Base-by-base conservation (phyloP, 2,329 filamentous ascomycete species). In the Sarocladium kiliense region DNA sequence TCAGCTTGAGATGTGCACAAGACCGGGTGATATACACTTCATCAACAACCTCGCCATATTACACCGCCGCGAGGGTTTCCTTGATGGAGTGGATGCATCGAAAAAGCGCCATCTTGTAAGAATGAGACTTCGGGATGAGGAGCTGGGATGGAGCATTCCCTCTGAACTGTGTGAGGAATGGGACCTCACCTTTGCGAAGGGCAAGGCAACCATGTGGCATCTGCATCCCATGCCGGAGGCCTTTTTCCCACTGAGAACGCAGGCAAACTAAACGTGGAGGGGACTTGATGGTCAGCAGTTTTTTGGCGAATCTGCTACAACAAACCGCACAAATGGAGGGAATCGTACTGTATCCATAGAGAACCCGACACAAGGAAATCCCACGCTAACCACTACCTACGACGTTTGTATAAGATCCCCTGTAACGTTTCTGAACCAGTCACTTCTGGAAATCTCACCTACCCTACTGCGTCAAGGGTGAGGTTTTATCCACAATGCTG, bases 31-130 rank as follows among this genome's bases (percentile, higher is more conserved):
- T 61, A 78, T 86, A 59, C 80, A 84, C 62, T 84, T 85, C 68
- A 79, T 86, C 70, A 86, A 86, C 73, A 86, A 86, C 67, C 71
- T 85, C 50, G 74, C 79, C 9, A 65, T 86, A 18, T 70, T 86
- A 34, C 83, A 86, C 64, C 76, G 81, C 26, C 79, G 83, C 10
- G 80, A 84, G 59, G 77, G 76, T 21, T 85, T 85, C 58, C 68
- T 76, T 56, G 72, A 84, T 57, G 79, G 79, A n/a, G 65, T 69
- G n/a, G 65, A 63, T 4, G 58, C 70, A 6, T 62, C 62, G 19
- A 72, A 78, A 58, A 77, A 76, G 63, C 75, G 82, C 30, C 81
- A 85, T 58, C 68, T 85, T 25, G 79, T 85, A 23, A 80, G 82
- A 64, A 82, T 84, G 78, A 72, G 80, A 54, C 76, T 84, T 47